Conservation (phyloP, 169 alveolate species). For the Plasmodium billcollinsi region DNA sequence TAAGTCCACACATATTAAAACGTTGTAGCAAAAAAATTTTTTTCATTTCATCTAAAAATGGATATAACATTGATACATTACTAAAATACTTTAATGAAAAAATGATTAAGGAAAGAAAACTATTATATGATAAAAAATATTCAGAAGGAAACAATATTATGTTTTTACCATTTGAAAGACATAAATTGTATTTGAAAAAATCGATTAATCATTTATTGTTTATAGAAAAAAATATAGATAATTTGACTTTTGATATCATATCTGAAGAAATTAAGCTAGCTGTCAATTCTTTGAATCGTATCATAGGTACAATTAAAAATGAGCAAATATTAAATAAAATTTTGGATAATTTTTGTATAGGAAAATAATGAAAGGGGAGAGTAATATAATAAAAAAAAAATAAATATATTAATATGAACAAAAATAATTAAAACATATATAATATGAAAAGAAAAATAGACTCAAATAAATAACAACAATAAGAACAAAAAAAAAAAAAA, state of each 20-base stretch:
- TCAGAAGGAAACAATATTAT: not conserved
- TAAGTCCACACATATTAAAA: not conserved
- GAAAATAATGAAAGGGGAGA: not conserved
- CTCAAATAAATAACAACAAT: not conserved
- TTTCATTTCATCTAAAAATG: constrained; percentile 53
- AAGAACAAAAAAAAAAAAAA: not conserved
- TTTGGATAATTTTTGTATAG: constrained; percentile 35
- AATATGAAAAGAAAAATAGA: not conserved
- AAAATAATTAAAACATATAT: not conserved
- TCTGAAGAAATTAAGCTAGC: constrained; percentile 53
- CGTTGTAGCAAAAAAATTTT: constrained; percentile 1
- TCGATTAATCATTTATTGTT: constrained; percentile 26
- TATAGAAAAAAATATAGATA: constrained; percentile 3
- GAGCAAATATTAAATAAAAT: constrained; percentile 19
- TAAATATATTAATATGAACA: not conserved
- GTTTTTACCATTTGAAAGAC: constrained; percentile 57
- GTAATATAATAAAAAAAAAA: not conserved
- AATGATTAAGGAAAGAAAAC: not conserved
- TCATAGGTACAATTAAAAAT: constrained; percentile 29
- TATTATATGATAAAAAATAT: not conserved
- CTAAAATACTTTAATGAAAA: constrained; percentile 7
- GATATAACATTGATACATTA: constrained; percentile 18
- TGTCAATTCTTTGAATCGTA: constrained; percentile 9
- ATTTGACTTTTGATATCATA: constrained; percentile 28
- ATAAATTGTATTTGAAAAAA: constrained; percentile 24